Evolutionary conservation across 805 yeast species (phyloP), one percentile per base, ranked within the genome.

Genomic region (Saccharomycopsis fibuligera): DNA sequence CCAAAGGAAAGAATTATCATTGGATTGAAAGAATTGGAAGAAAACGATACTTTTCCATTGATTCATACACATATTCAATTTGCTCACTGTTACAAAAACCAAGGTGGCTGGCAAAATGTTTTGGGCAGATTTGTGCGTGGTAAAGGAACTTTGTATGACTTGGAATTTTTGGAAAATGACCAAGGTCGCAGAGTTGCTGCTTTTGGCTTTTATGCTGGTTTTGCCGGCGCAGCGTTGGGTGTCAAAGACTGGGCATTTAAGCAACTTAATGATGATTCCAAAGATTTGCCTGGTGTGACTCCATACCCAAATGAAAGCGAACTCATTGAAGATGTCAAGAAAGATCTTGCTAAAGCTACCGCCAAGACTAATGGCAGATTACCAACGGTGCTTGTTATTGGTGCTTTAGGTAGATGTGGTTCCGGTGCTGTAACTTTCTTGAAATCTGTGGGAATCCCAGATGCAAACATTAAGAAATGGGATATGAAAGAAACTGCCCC

Each of bases 191-290:
- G 99, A 70, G 99, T 93, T 25, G 99, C 99, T 40, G 99, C 99
- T 6, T 93, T 93, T 64, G 99, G 99, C n/a, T 93, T 79, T 74
- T 91, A 91, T 66, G 99, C 99, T 40, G 99, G 99, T n/a, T 93
- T 93, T 65, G 99, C 98, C 5, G 99, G 99, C 61, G 99, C 99
- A 31, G 99, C 99, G 30, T 69, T 93, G 48, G 99, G 99, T 60
- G 74, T 91, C 45, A 79, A 79, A 65, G 96, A 89, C 67, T 93
- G 98, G 96, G 85, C 95, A 44, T 83, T 85, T 70, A 91, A 91
- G 68, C 91, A 86, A 66, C 68, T 80, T 35, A 83, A 86, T 64
- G 62, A 58, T 40, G 62, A 58, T 41, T 61, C 70, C 48, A 78
- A 81, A 64, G 80, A 87, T 56, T 73, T 93, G 58, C 86, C 86